phyloP scores from a whole-genome alignment of 352 stramenopile genomes.

The Paralagenidium karlingii region DNA sequence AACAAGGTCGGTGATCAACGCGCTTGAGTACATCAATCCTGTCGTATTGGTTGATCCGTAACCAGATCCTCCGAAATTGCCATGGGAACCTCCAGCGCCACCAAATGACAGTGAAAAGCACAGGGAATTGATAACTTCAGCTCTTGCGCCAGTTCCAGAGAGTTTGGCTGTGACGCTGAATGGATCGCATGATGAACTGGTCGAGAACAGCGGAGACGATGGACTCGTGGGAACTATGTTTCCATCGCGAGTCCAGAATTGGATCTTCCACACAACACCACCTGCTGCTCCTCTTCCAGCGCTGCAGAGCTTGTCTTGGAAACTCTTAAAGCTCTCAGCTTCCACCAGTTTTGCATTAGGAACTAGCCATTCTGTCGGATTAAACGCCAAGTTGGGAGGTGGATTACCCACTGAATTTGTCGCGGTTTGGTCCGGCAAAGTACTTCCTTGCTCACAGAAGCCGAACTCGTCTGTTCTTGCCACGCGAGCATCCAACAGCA shows the following conservation, averaged over 20 bases:
- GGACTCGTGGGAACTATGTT: conserved; percentile 75
- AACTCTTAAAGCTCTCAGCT: conserved; percentile 33
- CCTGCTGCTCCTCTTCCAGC: conserved; percentile 63
- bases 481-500: conserved; percentile 56
- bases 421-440: conserved; percentile 30
- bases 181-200: not conserved
- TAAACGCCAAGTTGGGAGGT: conserved; percentile 14
- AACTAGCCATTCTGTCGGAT: conserved; percentile 36
- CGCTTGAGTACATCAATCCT: conserved; percentile 18
- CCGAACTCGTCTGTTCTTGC: conserved; percentile 44
- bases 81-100: conserved; percentile 66
- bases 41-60: conserved; percentile 21
- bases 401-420: conserved; percentile 16
- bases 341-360: conserved; percentile 26
- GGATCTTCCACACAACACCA: conserved; percentile 86
- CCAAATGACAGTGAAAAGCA: conserved; percentile 88
- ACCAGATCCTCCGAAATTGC: conserved; percentile 25
- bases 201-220: conserved; percentile 19
- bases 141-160: conserved; percentile 30
- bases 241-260: conserved; percentile 76
- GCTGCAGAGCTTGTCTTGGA: conserved; percentile 63
- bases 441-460: conserved; percentile 46
- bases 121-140: conserved; percentile 45
- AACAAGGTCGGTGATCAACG: conserved; percentile 64
- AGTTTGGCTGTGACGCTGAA: conserved; percentile 36